Conservation (phyloP, 2,329 filamentous ascomycete species). For the Madurella mycetomatis region DNA sequence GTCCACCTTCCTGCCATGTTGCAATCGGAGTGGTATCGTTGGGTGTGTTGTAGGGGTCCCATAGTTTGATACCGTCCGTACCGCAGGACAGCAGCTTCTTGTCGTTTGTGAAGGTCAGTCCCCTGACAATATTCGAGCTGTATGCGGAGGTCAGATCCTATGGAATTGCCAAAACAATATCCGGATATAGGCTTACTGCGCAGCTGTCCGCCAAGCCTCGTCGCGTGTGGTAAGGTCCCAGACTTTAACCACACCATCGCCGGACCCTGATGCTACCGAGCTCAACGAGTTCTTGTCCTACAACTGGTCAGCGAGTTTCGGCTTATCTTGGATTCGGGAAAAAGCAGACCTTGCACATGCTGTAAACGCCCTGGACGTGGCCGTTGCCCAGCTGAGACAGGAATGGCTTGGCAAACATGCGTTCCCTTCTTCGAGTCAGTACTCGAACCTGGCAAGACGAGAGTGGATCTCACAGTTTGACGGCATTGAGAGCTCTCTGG, state of each 20-base stretch:
- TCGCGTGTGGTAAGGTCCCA: conserved; percentile 58
- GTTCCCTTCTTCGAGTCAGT: conserved; percentile 37
- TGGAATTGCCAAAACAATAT: not conserved
- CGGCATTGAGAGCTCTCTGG: conserved; percentile 28
- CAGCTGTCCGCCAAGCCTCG: conserved; percentile 70
- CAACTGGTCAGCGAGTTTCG: not conserved
- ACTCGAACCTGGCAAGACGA: not conserved
- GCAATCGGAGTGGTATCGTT: conserved; percentile 67
- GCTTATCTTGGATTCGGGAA: not conserved
- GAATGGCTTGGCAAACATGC: conserved; percentile 59
- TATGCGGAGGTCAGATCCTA: not conserved
- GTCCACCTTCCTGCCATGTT: conserved; percentile 77
- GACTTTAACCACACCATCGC: conserved; percentile 86
- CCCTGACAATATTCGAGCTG: conserved; percentile 82
- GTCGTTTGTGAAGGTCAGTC: conserved; percentile 82
- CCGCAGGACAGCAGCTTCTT: conserved; percentile 83
- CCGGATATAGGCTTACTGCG: conserved; percentile 47
- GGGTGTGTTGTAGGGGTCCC: conserved; percentile 76
- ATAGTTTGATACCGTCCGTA: conserved; percentile 83
- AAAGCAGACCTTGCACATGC: conserved; percentile 57
- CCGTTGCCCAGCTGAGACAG: conserved; percentile 81
- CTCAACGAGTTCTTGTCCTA: conserved; percentile 67
- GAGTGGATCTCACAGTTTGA: conserved; percentile 23
- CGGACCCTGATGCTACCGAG: conserved; percentile 75
- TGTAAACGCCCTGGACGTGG: conserved; percentile 87